Base-by-base conservation (phyloP, 352 stramenopile species). In the Phytophthora cactorum region DNA sequence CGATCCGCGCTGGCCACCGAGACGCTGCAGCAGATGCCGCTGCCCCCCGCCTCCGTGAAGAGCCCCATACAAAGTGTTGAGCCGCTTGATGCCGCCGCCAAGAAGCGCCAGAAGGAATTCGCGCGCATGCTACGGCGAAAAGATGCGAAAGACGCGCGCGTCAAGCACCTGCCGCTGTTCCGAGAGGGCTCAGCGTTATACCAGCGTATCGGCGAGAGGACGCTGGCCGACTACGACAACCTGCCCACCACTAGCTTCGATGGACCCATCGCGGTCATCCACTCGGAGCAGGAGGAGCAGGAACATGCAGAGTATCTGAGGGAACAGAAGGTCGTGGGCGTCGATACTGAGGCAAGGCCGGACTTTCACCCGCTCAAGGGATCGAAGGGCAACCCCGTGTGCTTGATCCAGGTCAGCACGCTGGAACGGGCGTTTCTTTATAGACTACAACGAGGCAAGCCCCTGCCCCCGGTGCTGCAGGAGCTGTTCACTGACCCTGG, bases 321-420 rank as follows among this genome's bases (percentile, higher is more conserved):
- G 5, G 57, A 77, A 15, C 86, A 93, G 62, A 76, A 79, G 62
- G 78, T 86, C 6, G 36, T 79, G 47, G 88, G 88, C 15, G 74
- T 96, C 9, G 88, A 94, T 70, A 94, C 84, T n/a, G 88, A 96
- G 59, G 86, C 82, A 8, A 86, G 87, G 65, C 88, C 88, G 2
- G 77, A 84, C 32, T 89, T 93, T 46, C 65, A 39, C 14, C 63
- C 69, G 27, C 70, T 83, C 53, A 80, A 78, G 25, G 77, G 78
- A 36, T 78, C 84, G 53, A 70, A 71, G 29, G 59, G 66, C 41
- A 93, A 91, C 60, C 88, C 88, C 15, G 85, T 94, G 50, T 91
- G 82, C 32, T 73, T 96, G 8, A 83, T 96, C 57, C 88, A 94
- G 65, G 58, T 96, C 46, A 84, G 86, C 52, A 93, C 84, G 38